These are phyloP conservation scores for Wickerhamomyces mucosus DNA, from an alignment of 805 yeast species.

Conservation along the genomic window DNA sequence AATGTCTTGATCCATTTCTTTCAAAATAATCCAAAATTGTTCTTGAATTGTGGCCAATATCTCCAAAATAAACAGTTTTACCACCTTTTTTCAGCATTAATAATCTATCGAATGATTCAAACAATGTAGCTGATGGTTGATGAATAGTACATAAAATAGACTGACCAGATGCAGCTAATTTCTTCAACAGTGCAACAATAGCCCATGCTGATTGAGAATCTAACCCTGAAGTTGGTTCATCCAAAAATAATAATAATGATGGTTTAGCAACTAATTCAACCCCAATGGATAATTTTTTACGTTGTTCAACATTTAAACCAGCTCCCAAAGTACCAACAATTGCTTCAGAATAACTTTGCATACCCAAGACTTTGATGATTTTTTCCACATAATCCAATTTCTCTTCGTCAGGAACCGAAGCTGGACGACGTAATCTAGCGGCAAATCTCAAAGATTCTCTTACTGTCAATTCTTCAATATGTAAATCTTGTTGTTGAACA, in stretches of 20 bases:
- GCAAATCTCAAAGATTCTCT: conserved; percentile 67
- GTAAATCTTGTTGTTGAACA: conserved; percentile 75
- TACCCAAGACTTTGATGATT: conserved; percentile 53
- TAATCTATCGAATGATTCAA: conserved; percentile 63
- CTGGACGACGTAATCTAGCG: conserved; percentile 47
- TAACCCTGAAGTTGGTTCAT: conserved; percentile 86
- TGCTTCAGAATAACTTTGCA: conserved; percentile 21
- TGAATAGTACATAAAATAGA: conserved; percentile 74
- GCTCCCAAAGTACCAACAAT: conserved; percentile 57
- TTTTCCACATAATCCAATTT: conserved; percentile 44
- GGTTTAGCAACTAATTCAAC: conserved; percentile 57
- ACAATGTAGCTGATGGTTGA: conserved; percentile 68
- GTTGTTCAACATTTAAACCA: conserved; percentile 64
- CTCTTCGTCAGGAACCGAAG: conserved; percentile 40
- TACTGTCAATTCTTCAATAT: conserved; percentile 65
- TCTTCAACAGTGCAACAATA: conserved; percentile 49
- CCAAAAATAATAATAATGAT: conserved; percentile 61
- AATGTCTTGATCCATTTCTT: conserved; percentile 52
- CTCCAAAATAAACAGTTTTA: conserved; percentile 64
- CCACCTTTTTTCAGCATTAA: conserved; percentile 63
- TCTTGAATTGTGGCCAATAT: conserved; percentile 50
- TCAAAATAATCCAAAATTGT: conserved; percentile 35
- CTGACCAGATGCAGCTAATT: conserved; percentile 45
- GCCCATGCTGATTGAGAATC: conserved; percentile 73
- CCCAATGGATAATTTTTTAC: conserved; percentile 75